Conservation (phyloP, 148 eudicot species). For the Bassia scoparia region DNA sequence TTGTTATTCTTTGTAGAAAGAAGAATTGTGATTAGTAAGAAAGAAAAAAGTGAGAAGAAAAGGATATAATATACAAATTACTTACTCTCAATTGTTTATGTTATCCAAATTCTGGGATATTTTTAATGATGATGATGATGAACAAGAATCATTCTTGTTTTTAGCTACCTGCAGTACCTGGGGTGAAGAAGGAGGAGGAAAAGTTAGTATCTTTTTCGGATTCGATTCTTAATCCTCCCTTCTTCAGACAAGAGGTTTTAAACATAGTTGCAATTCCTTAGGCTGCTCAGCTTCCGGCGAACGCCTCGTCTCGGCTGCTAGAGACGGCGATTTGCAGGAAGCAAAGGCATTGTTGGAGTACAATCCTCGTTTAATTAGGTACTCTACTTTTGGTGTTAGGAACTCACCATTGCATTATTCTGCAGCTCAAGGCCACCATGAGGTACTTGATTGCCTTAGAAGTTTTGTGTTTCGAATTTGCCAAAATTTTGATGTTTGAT, state of each 20-base stretch:
- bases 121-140: background rate
- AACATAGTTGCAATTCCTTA: conserved; percentile 86
- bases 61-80: background rate
- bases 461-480: too few species aligned
- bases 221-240: conserved; percentile 10
- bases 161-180: background rate
- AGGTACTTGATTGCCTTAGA: conserved; percentile 42
- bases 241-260: conserved; percentile 42
- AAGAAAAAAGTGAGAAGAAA: too few species aligned
- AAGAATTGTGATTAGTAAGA: background rate
- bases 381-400: conserved; percentile 83
- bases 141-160: conserved; percentile 1
- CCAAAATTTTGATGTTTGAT: background rate
- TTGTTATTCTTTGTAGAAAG: conserved; percentile 23
- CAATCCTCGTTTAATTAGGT: conserved; percentile 81
- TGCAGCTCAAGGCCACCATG: conserved; percentile 98
- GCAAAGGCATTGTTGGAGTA: conserved; percentile 83
- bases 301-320: conserved; percentile 85
- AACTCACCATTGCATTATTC: conserved; percentile 95
- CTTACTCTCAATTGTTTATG: conserved; percentile 7
- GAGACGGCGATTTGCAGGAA: conserved; percentile 96
- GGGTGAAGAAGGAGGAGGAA: conserved; percentile 3
- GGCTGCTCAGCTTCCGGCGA: conserved; percentile 96
- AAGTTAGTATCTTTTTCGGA: background rate
- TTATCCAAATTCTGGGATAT: conserved; percentile 16